Percentiles rank a stretch among this genome's conserved stretches.
These are phyloP conservation scores for Sporisorium iseilematis-ciliati DNA, from an alignment of 1,284 basidiomycete species.

Conservation along the genomic window DNA sequence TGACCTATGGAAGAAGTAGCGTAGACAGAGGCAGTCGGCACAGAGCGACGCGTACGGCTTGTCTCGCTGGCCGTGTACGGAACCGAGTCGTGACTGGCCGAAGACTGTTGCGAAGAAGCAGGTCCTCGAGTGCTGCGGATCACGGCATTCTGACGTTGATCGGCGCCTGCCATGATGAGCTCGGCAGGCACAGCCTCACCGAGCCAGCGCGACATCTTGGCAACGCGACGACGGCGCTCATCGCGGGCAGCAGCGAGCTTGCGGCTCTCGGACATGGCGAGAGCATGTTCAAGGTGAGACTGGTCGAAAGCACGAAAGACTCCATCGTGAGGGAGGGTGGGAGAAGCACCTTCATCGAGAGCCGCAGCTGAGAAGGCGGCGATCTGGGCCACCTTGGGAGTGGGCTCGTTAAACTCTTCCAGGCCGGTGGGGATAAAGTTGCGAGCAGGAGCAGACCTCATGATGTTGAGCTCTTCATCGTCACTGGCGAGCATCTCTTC, in stretches of 20 bases:
- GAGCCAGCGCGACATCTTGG: conserved; percentile 61
- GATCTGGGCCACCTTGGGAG: conserved; percentile 38
- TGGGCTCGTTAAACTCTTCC: conserved; percentile 38
- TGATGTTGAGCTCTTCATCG: conserved; percentile 14
- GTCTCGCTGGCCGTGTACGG: conserved; percentile 10
- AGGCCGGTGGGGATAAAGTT: conserved; percentile 20
- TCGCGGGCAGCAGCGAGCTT: conserved; percentile 40
- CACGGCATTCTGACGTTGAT: conserved; percentile 13
- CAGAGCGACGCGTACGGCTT: background rate
- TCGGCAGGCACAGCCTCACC: conserved; percentile 54
- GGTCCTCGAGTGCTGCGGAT: conserved; percentile 21
- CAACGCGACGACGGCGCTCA: conserved; percentile 51
- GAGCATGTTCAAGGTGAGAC: conserved; percentile 25
- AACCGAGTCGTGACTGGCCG: conserved; percentile 15
- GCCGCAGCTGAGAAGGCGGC: conserved; percentile 39
- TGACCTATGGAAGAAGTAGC: conserved; percentile 13
- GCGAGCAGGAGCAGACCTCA: conserved; percentile 4
- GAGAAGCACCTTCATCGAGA: conserved; percentile 39
- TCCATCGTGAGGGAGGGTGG: conserved; percentile 41
- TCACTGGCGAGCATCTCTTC: conserved; percentile 18
- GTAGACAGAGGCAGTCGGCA: conserved; percentile 5
- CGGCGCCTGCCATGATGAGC: conserved; percentile 25
- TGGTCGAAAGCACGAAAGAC: conserved; percentile 23
- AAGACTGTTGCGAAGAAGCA: conserved; percentile 7
- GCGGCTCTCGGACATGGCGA: conserved; percentile 32